Conservation (phyloP, 2,329 filamentous ascomycete species). For the Trichoderma sp. region DNA sequence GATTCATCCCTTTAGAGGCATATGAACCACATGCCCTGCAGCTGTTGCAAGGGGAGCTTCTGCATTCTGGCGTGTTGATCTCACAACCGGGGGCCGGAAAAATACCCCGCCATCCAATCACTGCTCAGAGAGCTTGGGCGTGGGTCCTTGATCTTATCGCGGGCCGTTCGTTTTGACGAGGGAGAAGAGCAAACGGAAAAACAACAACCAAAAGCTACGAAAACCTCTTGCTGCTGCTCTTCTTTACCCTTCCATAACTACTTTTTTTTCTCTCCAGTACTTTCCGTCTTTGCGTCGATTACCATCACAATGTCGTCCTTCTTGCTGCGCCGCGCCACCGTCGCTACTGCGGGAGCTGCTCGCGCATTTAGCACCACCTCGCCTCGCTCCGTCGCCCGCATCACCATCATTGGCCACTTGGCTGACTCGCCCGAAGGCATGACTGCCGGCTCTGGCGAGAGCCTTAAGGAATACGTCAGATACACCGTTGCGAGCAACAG, state of each 20-base stretch:
- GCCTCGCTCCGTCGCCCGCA: conserved; percentile 66
- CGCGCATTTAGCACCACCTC: conserved; percentile 77
- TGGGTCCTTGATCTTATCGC: conserved; percentile 8
- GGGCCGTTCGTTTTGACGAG: not conserved
- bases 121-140: conserved; percentile 6
- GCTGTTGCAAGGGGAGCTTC: not conserved
- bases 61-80: not conserved
- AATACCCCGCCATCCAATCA: conserved; percentile 1
- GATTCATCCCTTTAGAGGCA: not conserved
- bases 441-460: conserved; percentile 61
- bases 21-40: not conserved
- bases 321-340: conserved; percentile 54
- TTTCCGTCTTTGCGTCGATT: not conserved
- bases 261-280: not conserved
- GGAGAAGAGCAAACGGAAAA: conserved; percentile 4
- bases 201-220: not conserved
- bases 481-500: conserved; percentile 72
- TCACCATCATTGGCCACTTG: conserved; percentile 85
- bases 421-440: conserved; percentile 74
- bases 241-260: not conserved
- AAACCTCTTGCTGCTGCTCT: not conserved
- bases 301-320: conserved; percentile 43
- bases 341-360: conserved; percentile 45
- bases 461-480: conserved; percentile 63
- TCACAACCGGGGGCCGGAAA: not conserved